phyloP scores from a whole-genome alignment of 129 eudicot genomes.

The Pittosporum tobira region DNA sequence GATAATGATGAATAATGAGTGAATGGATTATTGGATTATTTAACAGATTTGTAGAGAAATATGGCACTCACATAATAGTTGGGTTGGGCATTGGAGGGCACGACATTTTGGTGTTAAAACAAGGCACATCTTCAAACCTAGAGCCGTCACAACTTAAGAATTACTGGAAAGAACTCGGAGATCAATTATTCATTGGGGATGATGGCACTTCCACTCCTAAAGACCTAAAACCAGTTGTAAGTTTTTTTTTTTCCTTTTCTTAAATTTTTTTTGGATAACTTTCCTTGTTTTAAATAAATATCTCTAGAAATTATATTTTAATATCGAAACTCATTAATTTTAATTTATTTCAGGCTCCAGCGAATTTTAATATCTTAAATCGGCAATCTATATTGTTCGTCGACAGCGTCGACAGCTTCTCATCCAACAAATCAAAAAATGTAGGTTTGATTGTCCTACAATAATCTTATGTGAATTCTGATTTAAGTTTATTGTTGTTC shows the following conservation, averaged over 20 bases:
- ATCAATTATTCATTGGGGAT: conserved; percentile 66
- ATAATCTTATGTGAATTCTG: too few species aligned
- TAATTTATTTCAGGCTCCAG: conserved; percentile 43
- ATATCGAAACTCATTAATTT: background rate
- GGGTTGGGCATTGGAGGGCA: conserved; percentile 86
- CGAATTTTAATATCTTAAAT: conserved; percentile 61
- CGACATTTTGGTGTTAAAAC: conserved; percentile 67
- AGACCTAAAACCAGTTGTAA: conserved; percentile 56
- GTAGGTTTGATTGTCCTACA: conserved; percentile 33
- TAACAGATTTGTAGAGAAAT: conserved; percentile 84
- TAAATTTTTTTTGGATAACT: background rate
- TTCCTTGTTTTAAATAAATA: too few species aligned
- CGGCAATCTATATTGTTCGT: conserved; percentile 38
- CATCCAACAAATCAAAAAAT: conserved; percentile 51
- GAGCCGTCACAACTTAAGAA: conserved; percentile 64
- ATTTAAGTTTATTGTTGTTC: too few species aligned
- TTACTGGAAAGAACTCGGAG: conserved; percentile 73
- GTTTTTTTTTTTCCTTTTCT: too few species aligned
- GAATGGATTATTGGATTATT: conserved; percentile 16
- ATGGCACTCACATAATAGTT: conserved; percentile 86
- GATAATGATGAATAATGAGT: background rate
- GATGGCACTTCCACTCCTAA: conserved; percentile 73
- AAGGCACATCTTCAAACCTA: conserved; percentile 65
- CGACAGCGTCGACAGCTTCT: conserved; percentile 39
- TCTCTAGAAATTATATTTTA: background rate